phyloP scores from a whole-genome alignment of 208 protist genomes.

The Leishmania amazonensis region DNA sequence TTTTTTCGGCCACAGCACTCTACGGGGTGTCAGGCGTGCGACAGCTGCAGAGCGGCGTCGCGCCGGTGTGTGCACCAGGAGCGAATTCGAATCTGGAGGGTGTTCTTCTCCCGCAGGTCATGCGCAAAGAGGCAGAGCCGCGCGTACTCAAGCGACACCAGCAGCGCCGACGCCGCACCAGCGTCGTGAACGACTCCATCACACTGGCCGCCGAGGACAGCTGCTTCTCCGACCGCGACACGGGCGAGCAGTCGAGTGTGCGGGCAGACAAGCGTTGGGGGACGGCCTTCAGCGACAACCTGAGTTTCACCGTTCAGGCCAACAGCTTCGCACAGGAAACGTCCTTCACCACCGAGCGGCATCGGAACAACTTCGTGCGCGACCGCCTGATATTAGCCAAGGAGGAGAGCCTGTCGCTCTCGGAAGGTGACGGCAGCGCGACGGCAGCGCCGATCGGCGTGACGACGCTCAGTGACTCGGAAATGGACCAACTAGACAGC shows the following conservation, averaged over 20 bases:
- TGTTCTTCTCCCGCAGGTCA: slow-evolving; percentile 69
- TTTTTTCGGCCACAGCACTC: slow-evolving; percentile 70
- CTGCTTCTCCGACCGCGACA: slow-evolving; percentile 31
- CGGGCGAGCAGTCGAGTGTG: neutral
- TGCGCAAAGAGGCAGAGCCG: slow-evolving; percentile 57
- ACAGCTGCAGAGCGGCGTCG: slow-evolving; percentile 47
- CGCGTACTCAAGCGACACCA: slow-evolving; percentile 17
- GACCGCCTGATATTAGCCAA: neutral
- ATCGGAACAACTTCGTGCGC: neutral
- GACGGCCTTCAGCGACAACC: neutral
- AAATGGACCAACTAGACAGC: slow-evolving; percentile 16
- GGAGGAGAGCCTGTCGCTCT: neutral
- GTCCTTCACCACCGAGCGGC: neutral
- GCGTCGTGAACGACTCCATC: slow-evolving; percentile 29
- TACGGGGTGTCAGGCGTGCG: slow-evolving; percentile 61
- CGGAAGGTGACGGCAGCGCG: neutral
- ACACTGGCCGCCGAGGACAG: slow-evolving; percentile 21
- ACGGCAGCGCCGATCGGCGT: neutral
- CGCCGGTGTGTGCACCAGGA: slow-evolving; percentile 50
- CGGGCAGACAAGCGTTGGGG: slow-evolving; percentile 9
- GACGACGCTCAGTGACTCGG: slow-evolving; percentile 19
- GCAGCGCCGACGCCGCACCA: slow-evolving; percentile 4
- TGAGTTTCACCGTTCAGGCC: neutral
- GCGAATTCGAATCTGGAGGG: slow-evolving; percentile 66
- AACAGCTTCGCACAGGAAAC: neutral